Percentiles rank a stretch among this genome's conserved stretches.
Evolutionary conservation across 768 basidiomycete genomes (phyloP).

Genomic region (Neoboletus subvelutipes): DNA sequence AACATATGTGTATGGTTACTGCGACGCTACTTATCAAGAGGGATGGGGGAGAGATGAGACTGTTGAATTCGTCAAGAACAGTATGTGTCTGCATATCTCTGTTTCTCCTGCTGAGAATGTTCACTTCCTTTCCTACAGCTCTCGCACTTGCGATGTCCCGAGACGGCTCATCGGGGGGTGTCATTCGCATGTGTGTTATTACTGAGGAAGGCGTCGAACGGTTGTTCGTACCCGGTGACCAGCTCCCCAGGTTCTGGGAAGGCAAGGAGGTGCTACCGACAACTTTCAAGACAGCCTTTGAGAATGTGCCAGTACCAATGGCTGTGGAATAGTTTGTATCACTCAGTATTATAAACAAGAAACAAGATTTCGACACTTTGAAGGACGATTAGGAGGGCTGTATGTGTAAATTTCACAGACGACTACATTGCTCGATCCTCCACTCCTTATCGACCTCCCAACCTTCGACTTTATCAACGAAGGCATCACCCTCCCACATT

Average conservation of each 20-base stretch:
- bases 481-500: constrained; percentile 64
- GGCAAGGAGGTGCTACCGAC: constrained; percentile 68
- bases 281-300: constrained; percentile 22
- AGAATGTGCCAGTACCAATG: constrained; percentile 39
- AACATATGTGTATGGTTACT: constrained; percentile 98
- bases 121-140: constrained; percentile 47
- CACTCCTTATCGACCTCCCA: constrained; percentile 41
- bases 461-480: constrained; percentile 8
- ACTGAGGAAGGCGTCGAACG: constrained; percentile 90
- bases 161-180: constrained; percentile 97
- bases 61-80: constrained; percentile 92
- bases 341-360: not conserved
- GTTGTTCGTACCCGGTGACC: constrained; percentile 86
- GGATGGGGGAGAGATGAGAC: constrained; percentile 91
- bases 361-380: not conserved
- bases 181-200: constrained; percentile 96
- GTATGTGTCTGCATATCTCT: constrained; percentile 56
- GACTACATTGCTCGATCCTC: constrained; percentile 19
- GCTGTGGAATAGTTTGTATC: constrained; percentile 39
- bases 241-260: constrained; percentile 89
- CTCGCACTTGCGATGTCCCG: constrained; percentile 94
- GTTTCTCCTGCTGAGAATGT: not conserved
- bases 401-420: not conserved
- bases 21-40: constrained; percentile 95
- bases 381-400: not conserved